These are phyloP conservation scores for Dactylonectria macrodidyma DNA, from an alignment of 2,329 filamentous ascomycete genomes.

Conservation along the genomic window DNA sequence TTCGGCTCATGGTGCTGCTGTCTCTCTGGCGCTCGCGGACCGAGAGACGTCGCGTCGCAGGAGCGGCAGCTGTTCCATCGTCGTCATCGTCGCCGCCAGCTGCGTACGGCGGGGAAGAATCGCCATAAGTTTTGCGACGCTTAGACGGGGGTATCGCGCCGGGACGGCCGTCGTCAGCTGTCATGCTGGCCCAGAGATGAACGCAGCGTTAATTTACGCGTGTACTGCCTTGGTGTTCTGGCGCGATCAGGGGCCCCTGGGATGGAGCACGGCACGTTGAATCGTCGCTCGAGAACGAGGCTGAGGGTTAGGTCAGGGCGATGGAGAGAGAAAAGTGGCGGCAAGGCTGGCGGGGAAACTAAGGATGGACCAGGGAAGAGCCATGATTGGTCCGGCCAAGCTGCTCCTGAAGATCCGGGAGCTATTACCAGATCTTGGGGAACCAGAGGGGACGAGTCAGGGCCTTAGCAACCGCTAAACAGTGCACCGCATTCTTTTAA, in stretches of 20 bases:
- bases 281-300: constrained; percentile 32
- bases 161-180: constrained; percentile 45
- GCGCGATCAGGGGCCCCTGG: constrained; percentile 9
- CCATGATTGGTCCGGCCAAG: constrained; percentile 36
- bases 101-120: constrained; percentile 47
- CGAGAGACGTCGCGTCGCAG: constrained; percentile 36
- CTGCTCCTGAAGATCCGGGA: constrained; percentile 47
- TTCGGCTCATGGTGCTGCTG: constrained; percentile 45
- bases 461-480: constrained; percentile 20
- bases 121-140: constrained; percentile 52
- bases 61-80: constrained; percentile 7
- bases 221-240: neutral
- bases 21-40: constrained; percentile 39
- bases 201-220: neutral
- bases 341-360: constrained; percentile 16
- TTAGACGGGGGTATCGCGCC: constrained; percentile 49
- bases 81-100: constrained; percentile 39
- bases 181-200: constrained; percentile 44
- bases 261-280: neutral
- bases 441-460: constrained; percentile 33
- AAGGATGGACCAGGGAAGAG: constrained; percentile 10
- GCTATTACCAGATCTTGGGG: constrained; percentile 42
- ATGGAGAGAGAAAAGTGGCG: neutral
- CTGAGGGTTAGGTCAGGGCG: constrained; percentile 29
- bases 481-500: no score